These are phyloP conservation scores for Aspergillus spinulosporus DNA, from an alignment of 2,329 filamentous ascomycete genomes.

Conservation along the genomic window DNA sequence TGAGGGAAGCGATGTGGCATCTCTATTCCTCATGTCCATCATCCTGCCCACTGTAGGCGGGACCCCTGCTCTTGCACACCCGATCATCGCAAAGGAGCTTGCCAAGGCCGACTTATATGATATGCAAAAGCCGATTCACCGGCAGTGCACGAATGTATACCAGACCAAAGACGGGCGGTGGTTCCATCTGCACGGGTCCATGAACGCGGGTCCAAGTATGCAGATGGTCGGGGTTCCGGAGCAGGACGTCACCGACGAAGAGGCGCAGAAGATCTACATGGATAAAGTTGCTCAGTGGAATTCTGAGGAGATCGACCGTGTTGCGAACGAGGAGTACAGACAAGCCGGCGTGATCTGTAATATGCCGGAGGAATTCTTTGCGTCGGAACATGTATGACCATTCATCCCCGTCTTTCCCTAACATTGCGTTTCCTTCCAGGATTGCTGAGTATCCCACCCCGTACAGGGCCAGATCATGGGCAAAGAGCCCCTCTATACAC, in stretches of 20 bases:
- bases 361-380: slow-evolving; percentile 11
- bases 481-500: neutral
- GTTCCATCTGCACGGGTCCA: slow-evolving; percentile 18
- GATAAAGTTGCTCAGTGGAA: neutral
- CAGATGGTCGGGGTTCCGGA: neutral
- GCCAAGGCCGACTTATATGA: neutral
- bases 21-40: neutral
- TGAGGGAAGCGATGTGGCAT: neutral
- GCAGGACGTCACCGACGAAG: neutral
- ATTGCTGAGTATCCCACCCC: too few species aligned
- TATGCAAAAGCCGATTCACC: neutral
- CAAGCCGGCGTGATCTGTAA: slow-evolving; percentile 15
- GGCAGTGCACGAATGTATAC: slow-evolving; percentile 15
- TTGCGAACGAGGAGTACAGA: slow-evolving; percentile 8
- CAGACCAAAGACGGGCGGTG: slow-evolving; percentile 19
- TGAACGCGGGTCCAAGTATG: neutral
- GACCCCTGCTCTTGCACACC: neutral
- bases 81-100: neutral
- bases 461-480: neutral
- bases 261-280: neutral
- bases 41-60: neutral
- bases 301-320: neutral
- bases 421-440: too few species aligned
- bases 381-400: neutral
- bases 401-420: neutral